A percentile compares a stretch with the other conserved stretches of the same genome.
Conservation (phyloP, 768 basidiomycete genomes). For the Russula sp. region DNA sequence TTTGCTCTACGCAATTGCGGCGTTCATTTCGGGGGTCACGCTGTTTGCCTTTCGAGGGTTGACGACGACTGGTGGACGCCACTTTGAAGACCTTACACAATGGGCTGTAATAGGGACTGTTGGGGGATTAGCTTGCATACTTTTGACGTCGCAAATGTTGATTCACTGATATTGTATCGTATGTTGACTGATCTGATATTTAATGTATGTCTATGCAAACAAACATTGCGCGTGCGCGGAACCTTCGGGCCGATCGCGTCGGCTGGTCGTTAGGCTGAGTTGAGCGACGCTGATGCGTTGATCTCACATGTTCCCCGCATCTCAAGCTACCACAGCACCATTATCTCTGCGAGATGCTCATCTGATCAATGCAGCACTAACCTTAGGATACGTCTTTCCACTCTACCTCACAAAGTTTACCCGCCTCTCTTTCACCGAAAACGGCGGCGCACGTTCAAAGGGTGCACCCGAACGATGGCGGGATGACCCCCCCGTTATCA, state of each 20-base stretch:
- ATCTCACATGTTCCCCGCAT: slow-evolving; percentile 18
- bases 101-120: slow-evolving; percentile 58
- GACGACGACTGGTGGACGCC: slow-evolving; percentile 33
- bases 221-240: too few relatives aligned
- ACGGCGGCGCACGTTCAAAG: slow-evolving; percentile 25
- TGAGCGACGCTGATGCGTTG: too few relatives aligned
- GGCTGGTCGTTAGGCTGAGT: not conserved
- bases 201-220: too few relatives aligned
- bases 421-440: slow-evolving; percentile 43
- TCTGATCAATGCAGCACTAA: slow-evolving; percentile 50
- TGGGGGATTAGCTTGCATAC: slow-evolving; percentile 55
- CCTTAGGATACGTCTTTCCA: slow-evolving; percentile 69
- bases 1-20: slow-evolving; percentile 61
- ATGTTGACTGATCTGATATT: too few relatives aligned
- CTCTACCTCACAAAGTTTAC: slow-evolving; percentile 68
- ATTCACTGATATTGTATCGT: slow-evolving; percentile 4
- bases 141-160: slow-evolving; percentile 43
- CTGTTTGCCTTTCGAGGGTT: slow-evolving; percentile 57
- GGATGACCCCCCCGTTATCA: slow-evolving; percentile 81
- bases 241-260: not conserved
- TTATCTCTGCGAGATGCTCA: slow-evolving; percentile 36
- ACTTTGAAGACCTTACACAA: slow-evolving; percentile 52
- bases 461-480: slow-evolving; percentile 49
- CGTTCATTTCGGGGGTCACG: slow-evolving; percentile 57
- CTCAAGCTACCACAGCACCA: slow-evolving; percentile 18